phyloP scores from a whole-genome alignment of 192 early-diverging fungal species.

The Geranomyces variabilis region DNA sequence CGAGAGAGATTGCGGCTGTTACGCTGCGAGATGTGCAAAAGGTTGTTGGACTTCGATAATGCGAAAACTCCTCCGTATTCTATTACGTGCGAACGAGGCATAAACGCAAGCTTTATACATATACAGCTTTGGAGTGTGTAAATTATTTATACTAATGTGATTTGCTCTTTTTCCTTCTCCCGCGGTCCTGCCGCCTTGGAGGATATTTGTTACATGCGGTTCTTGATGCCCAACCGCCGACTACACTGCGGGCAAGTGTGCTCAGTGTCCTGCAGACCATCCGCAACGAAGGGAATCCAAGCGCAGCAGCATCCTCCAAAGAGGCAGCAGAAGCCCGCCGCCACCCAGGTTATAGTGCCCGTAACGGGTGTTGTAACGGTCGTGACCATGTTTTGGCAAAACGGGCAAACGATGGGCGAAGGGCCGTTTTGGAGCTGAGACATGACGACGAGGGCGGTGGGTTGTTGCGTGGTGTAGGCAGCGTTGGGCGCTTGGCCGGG shows the following conservation, averaged over 20 bases:
- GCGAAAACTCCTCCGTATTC: no score
- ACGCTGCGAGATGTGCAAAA: constrained; percentile 62
- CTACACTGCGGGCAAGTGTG: background rate
- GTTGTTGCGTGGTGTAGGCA: background rate
- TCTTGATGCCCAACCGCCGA: background rate
- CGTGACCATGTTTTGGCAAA: background rate
- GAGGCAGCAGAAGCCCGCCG: background rate
- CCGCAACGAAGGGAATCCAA: background rate
- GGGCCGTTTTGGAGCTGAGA: background rate
- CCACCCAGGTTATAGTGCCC: background rate
- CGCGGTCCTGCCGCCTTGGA: no score
- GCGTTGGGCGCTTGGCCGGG: background rate
- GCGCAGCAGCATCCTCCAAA: constrained; percentile 1
- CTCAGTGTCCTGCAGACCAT: background rate
- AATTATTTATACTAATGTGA: no score
- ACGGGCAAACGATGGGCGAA: background rate
- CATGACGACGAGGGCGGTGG: no score
- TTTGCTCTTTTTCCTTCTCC: no score
- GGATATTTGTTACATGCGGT: background rate
- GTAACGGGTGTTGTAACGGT: background rate
- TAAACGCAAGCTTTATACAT: no score
- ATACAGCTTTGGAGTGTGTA: no score
- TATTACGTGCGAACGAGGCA: no score
- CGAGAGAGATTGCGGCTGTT: constrained; percentile 57
- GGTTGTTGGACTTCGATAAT: constrained; percentile 57